These are phyloP conservation scores for Samsoniella hepiali DNA, from an alignment of 2,329 filamentous ascomycete species.

Conservation along the genomic window DNA sequence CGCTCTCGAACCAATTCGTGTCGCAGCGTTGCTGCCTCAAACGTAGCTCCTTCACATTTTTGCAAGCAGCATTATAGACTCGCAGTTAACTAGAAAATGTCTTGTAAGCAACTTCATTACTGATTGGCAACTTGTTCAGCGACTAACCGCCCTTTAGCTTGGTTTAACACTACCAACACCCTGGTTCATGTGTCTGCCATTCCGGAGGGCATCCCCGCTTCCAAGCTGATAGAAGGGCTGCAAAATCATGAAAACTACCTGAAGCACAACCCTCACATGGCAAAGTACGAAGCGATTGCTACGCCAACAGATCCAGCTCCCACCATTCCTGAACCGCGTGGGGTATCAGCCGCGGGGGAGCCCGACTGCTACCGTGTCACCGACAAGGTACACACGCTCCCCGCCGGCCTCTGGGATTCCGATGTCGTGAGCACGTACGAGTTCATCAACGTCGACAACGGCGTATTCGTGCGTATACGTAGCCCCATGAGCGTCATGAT, in stretches of 20 bases:
- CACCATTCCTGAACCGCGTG: constrained; percentile 30
- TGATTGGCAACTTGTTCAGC: no score
- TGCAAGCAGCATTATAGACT: not conserved
- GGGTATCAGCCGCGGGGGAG: constrained; percentile 25
- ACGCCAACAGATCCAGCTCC: constrained; percentile 27
- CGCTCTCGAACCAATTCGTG: not conserved
- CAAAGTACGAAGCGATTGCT: constrained; percentile 39
- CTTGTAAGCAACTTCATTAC: not conserved
- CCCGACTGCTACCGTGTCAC: constrained; percentile 46
- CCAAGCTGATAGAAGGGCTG: constrained; percentile 43
- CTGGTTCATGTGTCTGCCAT: constrained; percentile 43
- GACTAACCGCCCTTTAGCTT: constrained; percentile 21
- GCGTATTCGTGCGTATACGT: constrained; percentile 50
- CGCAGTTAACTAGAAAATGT: not conserved
- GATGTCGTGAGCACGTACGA: constrained; percentile 53
- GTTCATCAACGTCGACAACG: constrained; percentile 47
- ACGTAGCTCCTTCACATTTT: not conserved
- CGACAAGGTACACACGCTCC: constrained; percentile 49
- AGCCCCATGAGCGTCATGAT: constrained; percentile 50
- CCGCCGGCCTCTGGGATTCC: constrained; percentile 54
- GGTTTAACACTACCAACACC: constrained; percentile 44
- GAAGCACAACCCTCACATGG: constrained; percentile 49
- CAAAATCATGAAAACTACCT: constrained; percentile 53
- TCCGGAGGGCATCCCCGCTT: constrained; percentile 35
- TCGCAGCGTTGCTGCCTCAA: not conserved